Conservation (phyloP, 2,329 filamentous ascomycete genomes). For the Ascochyta lentis region DNA sequence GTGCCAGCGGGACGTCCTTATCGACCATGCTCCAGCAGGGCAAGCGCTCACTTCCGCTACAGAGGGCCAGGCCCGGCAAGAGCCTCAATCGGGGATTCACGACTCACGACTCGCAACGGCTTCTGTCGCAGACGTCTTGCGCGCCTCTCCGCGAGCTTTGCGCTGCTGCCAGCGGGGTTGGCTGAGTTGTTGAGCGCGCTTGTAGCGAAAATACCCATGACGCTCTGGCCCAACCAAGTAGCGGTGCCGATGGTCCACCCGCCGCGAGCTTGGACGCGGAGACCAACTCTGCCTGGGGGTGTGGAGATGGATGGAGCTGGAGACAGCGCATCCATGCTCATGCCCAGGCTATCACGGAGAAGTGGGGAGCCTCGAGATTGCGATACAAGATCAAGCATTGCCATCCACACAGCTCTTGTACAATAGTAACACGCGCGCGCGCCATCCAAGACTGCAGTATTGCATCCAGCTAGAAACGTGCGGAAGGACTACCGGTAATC, state of each 20-base stretch:
- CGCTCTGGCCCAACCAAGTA: slow-evolving; percentile 22
- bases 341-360: slow-evolving; percentile 6
- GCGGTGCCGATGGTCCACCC: slow-evolving; percentile 19
- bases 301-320: slow-evolving; percentile 18
- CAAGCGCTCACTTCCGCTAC: slow-evolving; percentile 5
- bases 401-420: background rate
- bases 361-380: background rate
- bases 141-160: slow-evolving; percentile 13
- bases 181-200: slow-evolving; percentile 38
- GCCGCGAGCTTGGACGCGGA: slow-evolving; percentile 14
- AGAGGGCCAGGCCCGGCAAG: slow-evolving; percentile 14
- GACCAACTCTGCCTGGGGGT: slow-evolving; percentile 10
- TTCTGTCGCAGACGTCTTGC: slow-evolving; percentile 10
- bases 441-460: background rate
- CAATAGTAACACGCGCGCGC: background rate
- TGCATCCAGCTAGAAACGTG: background rate
- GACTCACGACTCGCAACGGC: slow-evolving; percentile 16
- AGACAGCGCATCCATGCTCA: slow-evolving; percentile 17
- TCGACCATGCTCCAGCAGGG: slow-evolving; percentile 24
- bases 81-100: slow-evolving; percentile 9
- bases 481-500: background rate
- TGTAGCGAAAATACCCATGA: slow-evolving; percentile 28
- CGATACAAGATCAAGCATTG: background rate
- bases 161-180: slow-evolving; percentile 7
- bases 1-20: slow-evolving; percentile 35